A percentile compares a stretch with the other conserved stretches of the same genome.
phyloP scores from a whole-genome alignment of 768 basidiomycete species.

The Mycena floridula region DNA sequence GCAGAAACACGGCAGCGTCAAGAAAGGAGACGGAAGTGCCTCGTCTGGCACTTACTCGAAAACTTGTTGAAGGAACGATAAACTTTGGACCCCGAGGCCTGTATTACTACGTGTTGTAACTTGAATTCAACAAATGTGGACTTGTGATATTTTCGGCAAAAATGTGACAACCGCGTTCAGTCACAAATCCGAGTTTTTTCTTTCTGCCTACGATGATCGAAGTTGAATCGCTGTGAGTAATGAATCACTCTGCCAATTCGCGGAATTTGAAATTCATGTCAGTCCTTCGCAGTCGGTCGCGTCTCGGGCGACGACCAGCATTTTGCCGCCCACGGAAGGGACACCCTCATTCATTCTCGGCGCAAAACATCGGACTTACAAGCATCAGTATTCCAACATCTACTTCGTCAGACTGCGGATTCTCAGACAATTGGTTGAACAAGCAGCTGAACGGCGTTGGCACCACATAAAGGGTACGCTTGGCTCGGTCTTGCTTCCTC shows the following conservation, averaged over 20 bases:
- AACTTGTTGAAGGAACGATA: conserved; percentile 59
- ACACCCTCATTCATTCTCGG: conserved; percentile 43
- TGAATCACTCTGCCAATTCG: too few relatives aligned
- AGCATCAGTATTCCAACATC: conserved; percentile 52
- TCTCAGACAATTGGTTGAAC: conserved; percentile 35
- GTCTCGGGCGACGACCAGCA: conserved; percentile 29
- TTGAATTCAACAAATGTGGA: too few relatives aligned
- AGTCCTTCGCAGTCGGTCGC: conserved; percentile 3
- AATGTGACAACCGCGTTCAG: not conserved
- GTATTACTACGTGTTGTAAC: too few relatives aligned
- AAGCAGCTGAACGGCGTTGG: conserved; percentile 36
- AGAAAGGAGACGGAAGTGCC: conserved; percentile 38
- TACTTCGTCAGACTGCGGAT: conserved; percentile 42
- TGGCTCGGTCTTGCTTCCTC: conserved; percentile 5
- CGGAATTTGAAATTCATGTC: not conserved
- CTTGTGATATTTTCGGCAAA: too few relatives aligned
- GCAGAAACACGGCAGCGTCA: conserved; percentile 36
- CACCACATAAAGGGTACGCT: conserved; percentile 31
- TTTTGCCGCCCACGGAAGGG: conserved; percentile 26
- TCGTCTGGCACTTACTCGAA: conserved; percentile 64
- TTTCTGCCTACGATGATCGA: not conserved
- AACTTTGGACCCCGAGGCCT: too few relatives aligned
- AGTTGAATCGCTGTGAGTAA: not conserved
- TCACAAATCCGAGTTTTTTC: not conserved
- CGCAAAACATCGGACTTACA: conserved; percentile 39